Conservation (phyloP, 352 stramenopile genomes). For the Saprolegnia diclina region DNA sequence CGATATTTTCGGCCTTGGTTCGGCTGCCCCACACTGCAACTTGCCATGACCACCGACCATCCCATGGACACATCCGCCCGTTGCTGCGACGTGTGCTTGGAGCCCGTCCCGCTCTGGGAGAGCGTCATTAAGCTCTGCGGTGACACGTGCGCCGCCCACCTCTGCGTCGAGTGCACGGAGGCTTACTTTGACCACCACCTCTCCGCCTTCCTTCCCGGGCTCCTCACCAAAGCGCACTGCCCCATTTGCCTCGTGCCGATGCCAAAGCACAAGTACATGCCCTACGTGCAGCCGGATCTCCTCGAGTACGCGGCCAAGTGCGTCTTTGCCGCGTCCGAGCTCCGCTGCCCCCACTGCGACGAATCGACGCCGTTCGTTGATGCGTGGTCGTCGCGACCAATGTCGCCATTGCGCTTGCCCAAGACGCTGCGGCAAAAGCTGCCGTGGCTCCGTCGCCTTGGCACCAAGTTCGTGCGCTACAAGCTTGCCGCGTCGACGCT, state of each 20-base stretch:
- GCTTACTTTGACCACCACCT: background rate
- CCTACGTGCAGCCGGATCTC: background rate
- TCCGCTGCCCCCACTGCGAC: conserved; percentile 17
- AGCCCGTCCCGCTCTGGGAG: conserved; percentile 17
- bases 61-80: conserved; percentile 8
- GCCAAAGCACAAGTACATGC: background rate
- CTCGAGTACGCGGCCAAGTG: background rate
- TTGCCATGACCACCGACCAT: conserved; percentile 2
- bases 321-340: conserved; percentile 7
- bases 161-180: conserved; percentile 11
- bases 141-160: background rate
- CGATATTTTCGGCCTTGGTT: background rate
- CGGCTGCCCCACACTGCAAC: background rate
- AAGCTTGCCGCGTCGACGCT: background rate
- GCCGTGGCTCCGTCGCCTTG: conserved; percentile 17
- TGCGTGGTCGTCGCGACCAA: background rate
- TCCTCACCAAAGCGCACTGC: conserved; percentile 1
- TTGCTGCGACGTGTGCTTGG: conserved; percentile 17
- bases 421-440: background rate
- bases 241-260: conserved; percentile 3
- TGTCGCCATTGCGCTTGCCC: background rate
- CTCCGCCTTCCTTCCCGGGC: background rate
- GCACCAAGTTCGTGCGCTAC: conserved; percentile 6
- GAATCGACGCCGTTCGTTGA: conserved; percentile 11
- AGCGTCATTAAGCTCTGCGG: background rate